Conservation (phyloP, 2,329 filamentous ascomycete genomes). For the Aspergillus sp. region DNA sequence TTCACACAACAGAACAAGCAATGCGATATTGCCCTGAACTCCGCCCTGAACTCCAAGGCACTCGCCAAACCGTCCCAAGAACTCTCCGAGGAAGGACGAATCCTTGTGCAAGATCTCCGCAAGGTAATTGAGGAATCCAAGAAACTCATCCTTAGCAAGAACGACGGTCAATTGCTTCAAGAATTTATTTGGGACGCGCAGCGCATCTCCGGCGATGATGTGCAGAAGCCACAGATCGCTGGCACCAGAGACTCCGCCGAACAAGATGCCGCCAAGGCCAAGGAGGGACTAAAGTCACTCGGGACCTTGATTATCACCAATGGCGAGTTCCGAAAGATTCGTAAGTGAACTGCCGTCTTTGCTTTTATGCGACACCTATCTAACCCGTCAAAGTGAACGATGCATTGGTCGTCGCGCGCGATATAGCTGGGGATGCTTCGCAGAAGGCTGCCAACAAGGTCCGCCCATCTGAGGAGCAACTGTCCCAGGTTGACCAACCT, state of each 20-base stretch:
- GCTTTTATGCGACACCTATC: neutral
- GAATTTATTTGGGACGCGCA: conserved; percentile 97
- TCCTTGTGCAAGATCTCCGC: conserved; percentile 73
- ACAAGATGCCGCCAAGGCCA: conserved; percentile 78
- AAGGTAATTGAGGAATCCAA: conserved; percentile 84
- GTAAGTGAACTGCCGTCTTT: conserved; percentile 51
- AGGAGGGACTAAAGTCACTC: conserved; percentile 82
- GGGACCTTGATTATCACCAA: conserved; percentile 91
- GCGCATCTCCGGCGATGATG: conserved; percentile 65
- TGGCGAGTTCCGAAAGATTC: conserved; percentile 88
- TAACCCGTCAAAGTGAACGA: conserved; percentile 63
- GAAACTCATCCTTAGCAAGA: conserved; percentile 84
- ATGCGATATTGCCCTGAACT: conserved; percentile 93
- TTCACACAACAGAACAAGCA: conserved; percentile 70
- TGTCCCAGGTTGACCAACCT: conserved; percentile 75
- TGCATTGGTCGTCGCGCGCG: conserved; percentile 75
- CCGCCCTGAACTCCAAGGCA: conserved; percentile 70
- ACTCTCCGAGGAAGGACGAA: conserved; percentile 78
- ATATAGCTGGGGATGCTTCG: conserved; percentile 89
- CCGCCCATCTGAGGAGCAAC: conserved; percentile 73
- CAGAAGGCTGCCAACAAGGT: conserved; percentile 72
- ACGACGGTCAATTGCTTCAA: conserved; percentile 88
- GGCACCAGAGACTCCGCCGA: conserved; percentile 74
- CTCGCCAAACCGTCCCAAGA: conserved; percentile 70
- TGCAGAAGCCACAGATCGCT: conserved; percentile 63